Evolutionary conservation across 352 stramenopile genomes (phyloP), one percentile per base, ranked within the genome.

Genomic region (Saprolegnia parasitica): DNA sequence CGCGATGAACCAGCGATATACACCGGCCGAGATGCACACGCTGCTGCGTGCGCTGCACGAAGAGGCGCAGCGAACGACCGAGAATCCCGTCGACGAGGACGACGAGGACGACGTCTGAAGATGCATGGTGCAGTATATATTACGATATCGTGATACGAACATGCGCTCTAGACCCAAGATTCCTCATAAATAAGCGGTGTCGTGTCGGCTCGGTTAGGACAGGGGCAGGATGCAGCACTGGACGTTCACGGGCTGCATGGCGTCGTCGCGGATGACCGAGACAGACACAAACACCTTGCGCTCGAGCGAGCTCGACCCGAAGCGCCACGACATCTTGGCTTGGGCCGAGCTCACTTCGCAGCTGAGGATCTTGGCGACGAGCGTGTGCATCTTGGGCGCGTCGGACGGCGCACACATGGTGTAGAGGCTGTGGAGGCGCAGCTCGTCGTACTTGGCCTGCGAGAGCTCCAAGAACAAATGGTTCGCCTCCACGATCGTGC

Each of bases 1-100:
- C 60, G 88, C 93, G 55, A 87, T 99, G 74, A 97, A 98, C 65
- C 81, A 77, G 65, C 78, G 94, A 62, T 99, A 99, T 73, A 94
- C 86, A 35, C 74, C 84, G 11, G 82, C 88, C 64, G 84, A 92
- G 67, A 74, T 91, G 72, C 83, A 80, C 26, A 80, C 89, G 65
- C 78, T 81, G 56, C 71, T 89, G 71, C 78, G 80, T 42, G 77
- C 40, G 40, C 29, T 67, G 37, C 58, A 67, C 42, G 58, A 67
- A 24, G 58, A 67, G 29, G 58, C 58, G 23, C 37, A 23, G 42
- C 11, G 42, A 15, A n/a, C 11, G 1, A 15, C 18, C 13, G 42
- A 15, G 18, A 49, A n/a, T 3, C 11, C 3, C 18, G 42, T n/a
- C 42, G 42, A 11, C 42, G 42, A 49, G 3, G 42, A 49, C 39